Base-by-base conservation (phyloP, 805 yeast genomes). In the Saturnispora silvae region DNA sequence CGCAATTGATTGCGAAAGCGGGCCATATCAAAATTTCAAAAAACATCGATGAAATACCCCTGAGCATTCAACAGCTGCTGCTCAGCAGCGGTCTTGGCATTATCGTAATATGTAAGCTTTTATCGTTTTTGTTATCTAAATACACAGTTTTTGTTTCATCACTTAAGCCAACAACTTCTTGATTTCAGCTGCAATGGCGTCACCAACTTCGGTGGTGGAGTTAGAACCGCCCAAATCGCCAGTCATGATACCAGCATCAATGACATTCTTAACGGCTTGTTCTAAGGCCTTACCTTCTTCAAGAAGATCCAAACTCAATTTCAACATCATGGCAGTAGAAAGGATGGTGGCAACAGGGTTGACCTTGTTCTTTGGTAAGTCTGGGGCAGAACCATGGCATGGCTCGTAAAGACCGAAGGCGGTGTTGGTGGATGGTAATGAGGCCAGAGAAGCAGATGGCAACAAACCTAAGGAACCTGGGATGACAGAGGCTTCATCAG, bases 381-480 rank as follows among this genome's bases (percentile, higher is more conserved):
- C 98, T 36, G 98, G 98, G 25, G 98, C 98, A 33, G 96, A 81
- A 33, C 98, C 98, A 59, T 89, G 98, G 57, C 96, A 89, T 48
- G 98, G 97, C 66, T 92, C 98, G 59, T 92, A 92, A 46, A 92
- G 68, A 41, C 98, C 98, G 56, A 92, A 87, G 1, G 97, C 97
- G 35, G 72, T 67, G 69, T 87, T 87, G 28, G 89, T 75, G 61
- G 89, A 96, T 37, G 98, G 98, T 56, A 92, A 70, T n/a, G 96
- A 85, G 3, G 96, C 92, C 54, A 92, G 73, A 16, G 97, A 89
- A 3, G 98, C 94, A 40, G 96, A 84, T 35, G 98, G 98, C 47
- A 92, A 72, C 48, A 92, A 72, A 43, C 98, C 98, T 45, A 92
- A 69, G 19, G 97, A 89, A 32, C 98, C 98, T 31, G 98, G 98